Evolutionary conservation across 1,284 basidiomycete genomes (phyloP), one percentile per base, ranked within the genome.

Genomic region (Leccinum brunneo-olivaceum): DNA sequence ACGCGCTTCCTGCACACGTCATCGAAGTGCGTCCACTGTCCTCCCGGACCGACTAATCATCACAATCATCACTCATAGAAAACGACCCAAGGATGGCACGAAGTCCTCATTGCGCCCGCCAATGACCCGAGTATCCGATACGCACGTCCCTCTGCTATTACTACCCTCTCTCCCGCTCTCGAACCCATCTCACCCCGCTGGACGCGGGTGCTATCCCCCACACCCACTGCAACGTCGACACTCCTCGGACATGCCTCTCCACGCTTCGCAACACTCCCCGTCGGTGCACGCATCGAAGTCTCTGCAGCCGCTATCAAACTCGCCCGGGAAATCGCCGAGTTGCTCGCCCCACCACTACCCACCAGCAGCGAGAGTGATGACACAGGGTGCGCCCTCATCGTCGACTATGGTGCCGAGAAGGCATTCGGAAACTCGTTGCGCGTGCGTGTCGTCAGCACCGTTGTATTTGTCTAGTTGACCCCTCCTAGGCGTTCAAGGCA

Each of bases 1-100:
- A 98, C 59, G 95, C 95, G 0, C 72, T 99, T 39, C 95, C 95
- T 0, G 83, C 97, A 39, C 90, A 97, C 62, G 70, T 95, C 24
- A 73, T 98, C 36, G 83, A 96, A 71, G 91, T 90, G 53, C 11
- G 68, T 58, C 12, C 2, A 4, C 4, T 3, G 7, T 3, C 10
- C 1, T 18, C 2, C 1, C 6, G 4, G 20, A 4, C 28, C 6
- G 18, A 15, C 28, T 19, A 8, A 21, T 3, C 4, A 14, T 3
- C 18, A 5, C n/a, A n/a, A n/a, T n/a, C n/a, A n/a, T n/a, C n/a
- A n/a, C n/a, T n/a, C n/a, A n/a, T 46, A 91, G 88, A 88, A 80
- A 76, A 82, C 78, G 0, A 63, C 75, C 28, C 72, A 82, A 29
- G 92, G 90, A 1, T 97, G 91, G 81, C 77, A 87, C 43, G 95